Evolutionary conservation across 768 basidiomycete species (phyloP).

Genomic region (Chalciporus chontae): DNA sequence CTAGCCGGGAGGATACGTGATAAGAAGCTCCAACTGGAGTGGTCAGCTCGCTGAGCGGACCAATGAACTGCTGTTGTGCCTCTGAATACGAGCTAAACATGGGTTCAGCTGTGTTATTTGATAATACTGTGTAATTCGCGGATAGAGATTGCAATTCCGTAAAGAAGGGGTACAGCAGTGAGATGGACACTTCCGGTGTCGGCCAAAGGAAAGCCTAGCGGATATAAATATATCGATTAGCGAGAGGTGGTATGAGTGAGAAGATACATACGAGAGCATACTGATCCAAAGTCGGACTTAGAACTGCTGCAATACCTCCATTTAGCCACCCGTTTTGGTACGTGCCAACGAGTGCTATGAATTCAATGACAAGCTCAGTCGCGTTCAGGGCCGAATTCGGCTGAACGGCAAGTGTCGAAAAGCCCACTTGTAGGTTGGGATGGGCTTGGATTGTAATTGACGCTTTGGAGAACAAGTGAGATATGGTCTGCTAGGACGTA

Average conservation of each 20-base stretch:
- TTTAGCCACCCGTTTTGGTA: slow-evolving; percentile 12
- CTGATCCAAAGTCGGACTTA: no score
- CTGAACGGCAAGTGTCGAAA: slow-evolving; percentile 3
- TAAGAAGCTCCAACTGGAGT: no score
- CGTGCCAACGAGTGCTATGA: slow-evolving; percentile 15
- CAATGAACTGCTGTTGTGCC: neutral
- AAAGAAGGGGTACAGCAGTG: slow-evolving; percentile 13
- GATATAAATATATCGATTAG: no score
- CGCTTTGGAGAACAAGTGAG: no score
- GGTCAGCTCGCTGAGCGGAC: no score
- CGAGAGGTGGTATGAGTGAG: neutral
- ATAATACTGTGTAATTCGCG: slow-evolving; percentile 10
- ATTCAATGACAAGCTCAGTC: slow-evolving; percentile 9
- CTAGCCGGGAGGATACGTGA: slow-evolving; percentile 12
- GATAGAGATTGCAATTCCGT: slow-evolving; percentile 11
- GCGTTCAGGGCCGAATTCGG: slow-evolving; percentile 12
- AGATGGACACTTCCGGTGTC: neutral
- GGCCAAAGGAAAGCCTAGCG: slow-evolving; percentile 12
- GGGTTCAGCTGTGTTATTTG: slow-evolving; percentile 9
- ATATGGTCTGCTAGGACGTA: no score
- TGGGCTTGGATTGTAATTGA: slow-evolving; percentile 12
- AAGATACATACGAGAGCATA: neutral
- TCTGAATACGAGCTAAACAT: slow-evolving; percentile 12
- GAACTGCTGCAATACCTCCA: slow-evolving; percentile 8
- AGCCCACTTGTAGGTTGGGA: slow-evolving; percentile 5